phyloP scores from a whole-genome alignment of 495 filamentous ascomycete genomes.

The Aspergillus conjunctus region DNA sequence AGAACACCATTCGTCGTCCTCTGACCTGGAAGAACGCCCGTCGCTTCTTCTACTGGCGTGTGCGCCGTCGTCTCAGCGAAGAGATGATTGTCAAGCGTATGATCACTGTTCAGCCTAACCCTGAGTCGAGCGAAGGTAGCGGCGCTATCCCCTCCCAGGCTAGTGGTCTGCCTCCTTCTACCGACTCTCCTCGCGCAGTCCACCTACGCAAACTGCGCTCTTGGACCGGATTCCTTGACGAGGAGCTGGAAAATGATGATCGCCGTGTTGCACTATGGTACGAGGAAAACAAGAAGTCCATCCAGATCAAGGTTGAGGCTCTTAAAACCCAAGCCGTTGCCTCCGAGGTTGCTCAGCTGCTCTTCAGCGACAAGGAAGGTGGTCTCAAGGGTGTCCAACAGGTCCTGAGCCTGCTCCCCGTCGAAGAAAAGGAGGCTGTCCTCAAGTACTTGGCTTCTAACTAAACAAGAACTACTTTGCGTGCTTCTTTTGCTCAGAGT shows the following conservation, averaged over 20 bases:
- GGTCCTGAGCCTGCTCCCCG: constrained; percentile 80
- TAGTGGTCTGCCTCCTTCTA: constrained; percentile 23
- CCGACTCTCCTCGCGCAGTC: constrained; percentile 54
- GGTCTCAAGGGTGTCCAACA: constrained; percentile 87
- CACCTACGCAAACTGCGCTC: constrained; percentile 72
- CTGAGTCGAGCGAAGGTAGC: constrained; percentile 31
- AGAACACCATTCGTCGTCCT: constrained; percentile 83
- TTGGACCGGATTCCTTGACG: constrained; percentile 70
- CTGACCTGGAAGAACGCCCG: constrained; percentile 87
- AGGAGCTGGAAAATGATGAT: constrained; percentile 72
- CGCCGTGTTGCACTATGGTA: constrained; percentile 91
- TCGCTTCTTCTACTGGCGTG: constrained; percentile 99
- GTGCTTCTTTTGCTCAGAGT: constrained; percentile 15
- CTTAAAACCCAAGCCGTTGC: constrained; percentile 77
- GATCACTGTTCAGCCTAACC: constrained; percentile 52
- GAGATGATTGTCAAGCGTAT: constrained; percentile 93
- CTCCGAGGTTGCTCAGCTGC: constrained; percentile 73
- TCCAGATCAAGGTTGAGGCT: constrained; percentile 75
- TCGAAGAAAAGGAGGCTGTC: constrained; percentile 83
- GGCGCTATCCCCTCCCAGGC: constrained; percentile 40
- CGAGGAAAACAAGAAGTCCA: constrained; percentile 86
- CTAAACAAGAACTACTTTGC: constrained; percentile 25
- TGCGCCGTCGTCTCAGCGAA: constrained; percentile 93
- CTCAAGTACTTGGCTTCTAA: constrained; percentile 65
- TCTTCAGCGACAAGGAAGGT: constrained; percentile 73